Evolutionary conservation across 2,329 filamentous ascomycete genomes (phyloP), one percentile per base, ranked within the genome.

Genomic region (Coniochaeta sp.): DNA sequence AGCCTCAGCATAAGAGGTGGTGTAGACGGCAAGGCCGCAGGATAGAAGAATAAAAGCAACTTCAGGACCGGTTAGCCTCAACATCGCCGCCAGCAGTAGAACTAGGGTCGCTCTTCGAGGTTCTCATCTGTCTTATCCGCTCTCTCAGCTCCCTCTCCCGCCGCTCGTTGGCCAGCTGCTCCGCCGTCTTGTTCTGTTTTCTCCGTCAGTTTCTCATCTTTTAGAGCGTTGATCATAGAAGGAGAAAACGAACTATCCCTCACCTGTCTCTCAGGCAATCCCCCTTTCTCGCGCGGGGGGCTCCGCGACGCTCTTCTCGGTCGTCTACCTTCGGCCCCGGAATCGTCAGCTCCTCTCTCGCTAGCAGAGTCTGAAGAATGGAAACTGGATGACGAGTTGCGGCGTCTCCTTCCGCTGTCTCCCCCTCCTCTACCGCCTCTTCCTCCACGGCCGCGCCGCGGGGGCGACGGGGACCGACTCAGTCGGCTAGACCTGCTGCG

Each of bases 111-210:
- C 65, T 69, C 65, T 68, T 74, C 60, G 71, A 74, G 66, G 68
- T 73, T 71, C 75, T 77, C 74, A 77, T 77, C 71, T 77, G 74
- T 67, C 75, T 76, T 57, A 79, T 77, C 63, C 70, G 73, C 57
- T 78, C 75, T 63, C 71, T 73, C n/a, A 79, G 64, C 60, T 78
- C 68, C 60, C 69, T 73, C 62, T 79, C 76, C 55, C 72, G 69
- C 53, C 73, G 64, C 59, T 76, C 68, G 57, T 68, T 76, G 53
- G 72, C 69, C 57, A 67, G 62, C 56, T 69, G 69, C 55, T 71
- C 68, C 47, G 66, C 64, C 50, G 66, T 67, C 62, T 70, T 65
- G 14, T 52, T 46, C 53, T 57, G 28, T 22, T 49, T n/a, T 20
- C n/a, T 6, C 45, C 4, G 45, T 48, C 45, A 31, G 26, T 55